Conservation (phyloP, 768 basidiomycete genomes). For the Lentinula boryana region DNA sequence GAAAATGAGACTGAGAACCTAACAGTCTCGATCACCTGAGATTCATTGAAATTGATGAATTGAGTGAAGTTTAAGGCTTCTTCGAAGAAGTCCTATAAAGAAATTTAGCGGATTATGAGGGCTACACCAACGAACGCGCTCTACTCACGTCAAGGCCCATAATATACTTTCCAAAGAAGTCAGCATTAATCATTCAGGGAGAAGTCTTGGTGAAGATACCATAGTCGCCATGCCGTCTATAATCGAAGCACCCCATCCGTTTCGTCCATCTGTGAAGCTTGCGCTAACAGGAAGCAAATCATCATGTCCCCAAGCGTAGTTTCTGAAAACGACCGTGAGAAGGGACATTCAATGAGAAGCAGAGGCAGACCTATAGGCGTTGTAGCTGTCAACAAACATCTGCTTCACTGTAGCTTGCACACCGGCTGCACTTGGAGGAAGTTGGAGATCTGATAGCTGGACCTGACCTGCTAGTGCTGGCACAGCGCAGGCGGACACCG, state of each 20-base stretch:
- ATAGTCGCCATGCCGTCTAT: slow-evolving; percentile 41
- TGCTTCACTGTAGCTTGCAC: slow-evolving; percentile 29
- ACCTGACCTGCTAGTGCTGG: slow-evolving; percentile 16
- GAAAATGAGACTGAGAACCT: slow-evolving; percentile 22
- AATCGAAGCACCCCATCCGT: slow-evolving; percentile 19
- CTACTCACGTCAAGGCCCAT: slow-evolving; percentile 32
- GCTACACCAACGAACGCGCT: neutral
- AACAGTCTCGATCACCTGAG: slow-evolving; percentile 30
- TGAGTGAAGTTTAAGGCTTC: slow-evolving; percentile 33
- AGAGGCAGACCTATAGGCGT: slow-evolving; percentile 33
- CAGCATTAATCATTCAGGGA: neutral
- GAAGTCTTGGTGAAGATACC: slow-evolving; percentile 21
- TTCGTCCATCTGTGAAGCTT: slow-evolving; percentile 8
- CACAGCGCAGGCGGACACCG: neutral
- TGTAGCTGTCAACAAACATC: slow-evolving; percentile 36
- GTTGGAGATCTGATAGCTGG: slow-evolving; percentile 27
- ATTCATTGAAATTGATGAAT: slow-evolving; percentile 35
- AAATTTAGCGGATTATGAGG: neutral
- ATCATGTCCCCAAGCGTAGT: slow-evolving; percentile 45
- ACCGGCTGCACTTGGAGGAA: slow-evolving; percentile 29
- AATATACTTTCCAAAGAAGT: slow-evolving; percentile 23
- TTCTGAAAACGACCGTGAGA: slow-evolving; percentile 15
- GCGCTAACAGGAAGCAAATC: slow-evolving; percentile 20
- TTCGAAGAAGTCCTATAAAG: slow-evolving; percentile 30
- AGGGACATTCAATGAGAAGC: neutral